Conservation (phyloP, 768 basidiomycete genomes). For the Rhizopogon rudus region DNA sequence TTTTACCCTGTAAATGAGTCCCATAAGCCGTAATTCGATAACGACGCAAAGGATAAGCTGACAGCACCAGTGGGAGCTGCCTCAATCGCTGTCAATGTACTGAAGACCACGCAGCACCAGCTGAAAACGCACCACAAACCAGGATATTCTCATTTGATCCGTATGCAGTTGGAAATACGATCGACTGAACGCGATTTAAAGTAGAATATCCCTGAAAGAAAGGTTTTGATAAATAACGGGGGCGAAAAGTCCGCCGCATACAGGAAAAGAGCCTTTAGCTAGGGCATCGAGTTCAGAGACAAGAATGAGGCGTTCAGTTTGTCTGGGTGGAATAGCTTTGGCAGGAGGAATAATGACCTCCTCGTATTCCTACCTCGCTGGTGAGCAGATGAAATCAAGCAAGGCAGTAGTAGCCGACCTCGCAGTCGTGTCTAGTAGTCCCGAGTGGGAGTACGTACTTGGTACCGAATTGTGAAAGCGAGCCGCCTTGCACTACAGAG, state of each 20-base stretch:
- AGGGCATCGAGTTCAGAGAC: constrained; percentile 74
- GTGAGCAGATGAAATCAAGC: constrained; percentile 1
- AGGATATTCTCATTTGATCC: constrained; percentile 96
- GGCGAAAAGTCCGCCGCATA: constrained; percentile 27
- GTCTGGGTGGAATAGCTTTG: constrained; percentile 65
- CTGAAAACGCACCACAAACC: constrained; percentile 36
- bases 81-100: neutral
- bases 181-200: constrained; percentile 93
- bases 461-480: constrained; percentile 68
- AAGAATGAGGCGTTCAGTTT: constrained; percentile 63
- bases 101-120: neutral
- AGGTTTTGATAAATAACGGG: neutral
- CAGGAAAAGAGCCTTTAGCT: constrained; percentile 80
- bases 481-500: constrained; percentile 50
- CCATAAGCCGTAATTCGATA: constrained; percentile 4
- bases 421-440: constrained; percentile 59
- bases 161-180: constrained; percentile 91
- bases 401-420: constrained; percentile 40
- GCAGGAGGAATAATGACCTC: constrained; percentile 90
- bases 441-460: constrained; percentile 82
- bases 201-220: constrained; percentile 67
- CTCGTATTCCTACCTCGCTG: constrained; percentile 64
- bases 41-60: constrained; percentile 24
- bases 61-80: constrained; percentile 97
- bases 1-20: constrained; percentile 75